Evolutionary conservation across 2,329 filamentous ascomycete species (phyloP).

Genomic region (Bipolaris bicolor): DNA sequence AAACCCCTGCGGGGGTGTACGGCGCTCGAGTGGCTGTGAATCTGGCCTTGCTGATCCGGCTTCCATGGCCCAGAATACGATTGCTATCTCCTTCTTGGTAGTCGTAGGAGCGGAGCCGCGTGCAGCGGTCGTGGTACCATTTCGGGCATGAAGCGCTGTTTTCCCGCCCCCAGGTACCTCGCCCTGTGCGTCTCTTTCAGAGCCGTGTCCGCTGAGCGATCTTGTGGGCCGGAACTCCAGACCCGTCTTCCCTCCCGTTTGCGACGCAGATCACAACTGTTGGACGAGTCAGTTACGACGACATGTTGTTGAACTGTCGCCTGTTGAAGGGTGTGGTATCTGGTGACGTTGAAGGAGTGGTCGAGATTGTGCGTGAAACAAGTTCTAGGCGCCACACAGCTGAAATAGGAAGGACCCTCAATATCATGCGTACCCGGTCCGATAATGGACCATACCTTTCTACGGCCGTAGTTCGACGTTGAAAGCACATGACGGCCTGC

Average conservation of each 20-base stretch:
- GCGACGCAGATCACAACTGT: constrained; percentile 38
- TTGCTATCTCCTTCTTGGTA: constrained; percentile 13
- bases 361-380: background rate
- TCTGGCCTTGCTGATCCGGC: constrained; percentile 31
- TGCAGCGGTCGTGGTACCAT: constrained; percentile 14
- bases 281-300: background rate
- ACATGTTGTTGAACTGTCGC: background rate
- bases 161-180: constrained; percentile 30
- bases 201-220: constrained; percentile 30
- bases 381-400: background rate
- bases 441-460: background rate
- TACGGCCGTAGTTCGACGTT: background rate
- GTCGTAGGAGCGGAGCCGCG: background rate
- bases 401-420: background rate
- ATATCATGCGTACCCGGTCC: background rate
- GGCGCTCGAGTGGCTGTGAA: constrained; percentile 29
- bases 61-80: constrained; percentile 34
- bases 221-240: constrained; percentile 24
- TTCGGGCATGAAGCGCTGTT: constrained; percentile 27
- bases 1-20: constrained; percentile 27
- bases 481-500: background rate
- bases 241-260: constrained; percentile 34
- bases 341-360: too few relatives aligned
- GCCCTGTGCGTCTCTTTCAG: constrained; percentile 33
- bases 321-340: background rate